Evolutionary conservation across 2,329 filamentous ascomycete species (phyloP), one percentile per base, ranked within the genome.

Genomic region (Colletotrichum falcatum): DNA sequence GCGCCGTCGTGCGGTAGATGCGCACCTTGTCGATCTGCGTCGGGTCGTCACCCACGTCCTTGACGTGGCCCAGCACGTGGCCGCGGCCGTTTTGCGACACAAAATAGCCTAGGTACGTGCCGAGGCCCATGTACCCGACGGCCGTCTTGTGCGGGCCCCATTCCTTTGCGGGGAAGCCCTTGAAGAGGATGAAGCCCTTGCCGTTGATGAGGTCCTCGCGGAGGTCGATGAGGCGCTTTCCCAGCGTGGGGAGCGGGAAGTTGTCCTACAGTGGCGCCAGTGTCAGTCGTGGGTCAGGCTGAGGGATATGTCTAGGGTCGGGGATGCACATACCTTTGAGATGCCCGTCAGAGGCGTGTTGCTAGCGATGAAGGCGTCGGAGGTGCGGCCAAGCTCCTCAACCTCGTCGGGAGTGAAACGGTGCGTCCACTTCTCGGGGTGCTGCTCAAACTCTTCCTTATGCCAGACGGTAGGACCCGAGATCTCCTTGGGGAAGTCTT

Each of bases 181-280:
- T 97, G 85, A 97, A 96, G 18, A 97, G 87, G 73, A 96, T 92
- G 82, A 97, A 97, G 20, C 94, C 94, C 77, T 96, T 96, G 73
- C 93, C 94, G 78, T 97, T 89, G 66, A 97, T 81, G 26, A 86
- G 80, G 73, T 85, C 82, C 18, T 80, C 74, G 33, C 83, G 81
- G 3, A 85, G 76, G 1, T 67, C 67, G 7, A 65, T 65, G 14
- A 86, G 80, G 26, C 76, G 72, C 14, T 76, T 78, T 74, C 79
- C 75, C 4, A 86, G 78, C 2, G 73, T 79, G 23, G 83, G 82
- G 0, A 86, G 80, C 5, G 81, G 80, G 75, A 86, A 86, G 78
- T 83, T 83, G 56, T 74, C 72, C 80, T 83, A 48, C 35, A 46
- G 28, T n/a, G 60, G 28, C 18, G 49, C 61, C 11, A 54, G 65